Evolutionary conservation across 495 filamentous ascomycete genomes (phyloP), one percentile per base, ranked within the genome.

Genomic region (Penicilliopsis zonata): DNA sequence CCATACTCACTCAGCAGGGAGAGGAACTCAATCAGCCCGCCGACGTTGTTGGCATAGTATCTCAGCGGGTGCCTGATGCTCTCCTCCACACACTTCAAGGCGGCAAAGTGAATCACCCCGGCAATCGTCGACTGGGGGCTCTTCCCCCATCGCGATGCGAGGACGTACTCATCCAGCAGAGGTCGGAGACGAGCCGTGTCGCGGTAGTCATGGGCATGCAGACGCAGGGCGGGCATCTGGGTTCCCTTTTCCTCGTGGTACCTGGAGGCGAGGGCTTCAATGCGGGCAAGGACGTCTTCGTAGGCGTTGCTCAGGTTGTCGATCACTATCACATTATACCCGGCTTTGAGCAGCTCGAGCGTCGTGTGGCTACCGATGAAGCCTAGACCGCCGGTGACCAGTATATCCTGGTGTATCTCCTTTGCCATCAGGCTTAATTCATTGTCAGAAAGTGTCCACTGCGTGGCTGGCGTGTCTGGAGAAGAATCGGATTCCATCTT

Each of bases 1-100:
- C 61, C 63, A 42, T 70, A 75, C 9, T 72, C 57, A 13, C 61
- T 60, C 32, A 80, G 57, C 6, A 59, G 59, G 16, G 57, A 39
- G 20, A 73, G 61, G 39, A 80, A 70, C 33, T 70, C 63, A 30
- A 80, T 60, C n/a, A 80, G 48, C 2, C 74, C 75, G 38, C 65
- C 65, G 15, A 80, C 72, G 31, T 80, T 80, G 57, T 78, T 80
- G 33, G 61, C 47, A 55, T 80, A 80, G 46, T 80, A 80, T 30
- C 63, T 63, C 32, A 80, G 42, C 8, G 75, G 75, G 13, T 63
- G 43, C 13, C 46, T 44, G 42, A 78, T 59, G 20, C 60, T 61
- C 40, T 72, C 65, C 20, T 63, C 58, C 1, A 74, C 70, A 13
- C 68, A 64, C 37, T 77, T 75, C 44, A 68, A 69, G 7, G 71